A percentile compares a stretch with the other conserved stretches of the same genome.
These are phyloP conservation scores for Monosporascus ibericus DNA, from an alignment of 2,329 filamentous ascomycete species.

Conservation along the genomic window DNA sequence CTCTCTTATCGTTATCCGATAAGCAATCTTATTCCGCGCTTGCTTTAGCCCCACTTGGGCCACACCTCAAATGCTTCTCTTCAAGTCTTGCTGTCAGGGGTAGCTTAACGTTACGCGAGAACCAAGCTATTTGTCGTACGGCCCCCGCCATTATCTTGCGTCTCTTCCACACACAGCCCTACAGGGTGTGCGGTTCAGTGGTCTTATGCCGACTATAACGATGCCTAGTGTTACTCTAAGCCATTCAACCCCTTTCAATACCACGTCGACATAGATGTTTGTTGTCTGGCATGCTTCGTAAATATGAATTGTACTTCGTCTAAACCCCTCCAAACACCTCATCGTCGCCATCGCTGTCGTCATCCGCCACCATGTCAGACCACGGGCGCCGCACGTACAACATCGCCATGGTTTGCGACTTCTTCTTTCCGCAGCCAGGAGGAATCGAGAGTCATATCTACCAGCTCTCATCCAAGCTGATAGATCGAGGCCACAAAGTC, in stretches of 20 bases:
- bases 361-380: background rate
- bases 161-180: too few relatives aligned
- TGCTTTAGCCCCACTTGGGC: background rate
- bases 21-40: too few relatives aligned
- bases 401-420: conserved; percentile 94
- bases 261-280: background rate
- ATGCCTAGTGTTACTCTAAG: background rate
- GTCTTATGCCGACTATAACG: background rate
- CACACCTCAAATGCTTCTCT: background rate
- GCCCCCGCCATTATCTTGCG: too few relatives aligned
- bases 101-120: too few relatives aligned
- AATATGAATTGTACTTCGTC: conserved; percentile 15
- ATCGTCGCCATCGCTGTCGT: conserved; percentile 1
- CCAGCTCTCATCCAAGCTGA: conserved; percentile 90
- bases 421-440: conserved; percentile 97
- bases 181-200: too few relatives aligned
- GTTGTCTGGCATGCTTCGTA: conserved; percentile 1
- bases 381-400: conserved; percentile 50
- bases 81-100: background rate
- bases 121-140: too few relatives aligned
- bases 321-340: background rate
- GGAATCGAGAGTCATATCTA: conserved; percentile 98
- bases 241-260: background rate
- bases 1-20: conserved; percentile 6
- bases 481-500: conserved; percentile 96